Conservation (phyloP, 1,284 basidiomycete species). For the Pulchroboletus neoregius region DNA sequence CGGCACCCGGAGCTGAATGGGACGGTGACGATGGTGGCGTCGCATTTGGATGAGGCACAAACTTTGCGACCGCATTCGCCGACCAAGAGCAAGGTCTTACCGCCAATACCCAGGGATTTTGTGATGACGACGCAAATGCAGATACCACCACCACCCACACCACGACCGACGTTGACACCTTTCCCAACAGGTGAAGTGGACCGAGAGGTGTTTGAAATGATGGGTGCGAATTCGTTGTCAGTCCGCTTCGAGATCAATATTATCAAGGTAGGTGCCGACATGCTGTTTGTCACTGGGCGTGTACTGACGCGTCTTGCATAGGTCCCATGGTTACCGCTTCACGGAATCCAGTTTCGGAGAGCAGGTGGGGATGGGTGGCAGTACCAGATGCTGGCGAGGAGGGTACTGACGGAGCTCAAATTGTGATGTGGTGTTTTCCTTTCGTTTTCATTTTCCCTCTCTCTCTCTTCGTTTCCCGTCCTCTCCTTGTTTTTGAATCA, state of each 20-base stretch:
- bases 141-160: conserved; percentile 20
- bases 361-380: conserved; percentile 95
- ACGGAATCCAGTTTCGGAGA: conserved; percentile 94
- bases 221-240: conserved; percentile 71
- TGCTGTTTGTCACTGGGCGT: background rate
- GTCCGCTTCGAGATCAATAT: conserved; percentile 94
- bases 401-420: conserved; percentile 91
- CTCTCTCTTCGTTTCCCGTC: background rate
- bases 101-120: conserved; percentile 70
- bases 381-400: conserved; percentile 94
- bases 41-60: conserved; percentile 35
- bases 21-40: conserved; percentile 26
- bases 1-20: conserved; percentile 27
- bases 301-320: conserved; percentile 32
- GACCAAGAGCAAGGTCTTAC: conserved; percentile 57
- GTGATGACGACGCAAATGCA: conserved; percentile 25
- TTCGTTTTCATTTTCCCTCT: background rate
- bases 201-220: conserved; percentile 67
- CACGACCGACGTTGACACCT: conserved; percentile 36
- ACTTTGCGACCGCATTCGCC: conserved; percentile 38
- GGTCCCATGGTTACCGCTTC: conserved; percentile 91
- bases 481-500: background rate
- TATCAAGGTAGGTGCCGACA: conserved; percentile 69
- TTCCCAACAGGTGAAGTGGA: conserved; percentile 63
- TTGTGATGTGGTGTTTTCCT: conserved; percentile 43